Evolutionary conservation across 768 basidiomycete genomes (phyloP).

Genomic region (Lyophyllum semitale): DNA sequence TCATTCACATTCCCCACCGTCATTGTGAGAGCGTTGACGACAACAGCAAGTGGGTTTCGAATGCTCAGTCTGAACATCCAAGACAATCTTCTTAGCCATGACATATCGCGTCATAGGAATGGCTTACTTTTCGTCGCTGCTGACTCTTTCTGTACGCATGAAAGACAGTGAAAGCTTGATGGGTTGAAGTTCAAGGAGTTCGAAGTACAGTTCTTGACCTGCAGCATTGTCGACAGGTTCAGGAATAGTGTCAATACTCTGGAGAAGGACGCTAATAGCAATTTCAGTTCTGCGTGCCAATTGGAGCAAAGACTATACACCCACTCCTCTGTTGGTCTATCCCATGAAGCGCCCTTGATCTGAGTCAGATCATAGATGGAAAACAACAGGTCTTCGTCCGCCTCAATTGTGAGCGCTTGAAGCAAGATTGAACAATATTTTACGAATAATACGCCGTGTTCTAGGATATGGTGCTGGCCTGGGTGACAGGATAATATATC

Average conservation of each 20-base stretch:
- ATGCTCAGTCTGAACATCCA: conserved; percentile 58
- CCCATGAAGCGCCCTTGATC: conserved; percentile 91
- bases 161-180: conserved; percentile 92
- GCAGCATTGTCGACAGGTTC: conserved; percentile 68
- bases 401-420: conserved; percentile 92
- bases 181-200: conserved; percentile 92
- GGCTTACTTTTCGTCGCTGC: conserved; percentile 87
- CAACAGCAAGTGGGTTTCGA: conserved; percentile 89
- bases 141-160: conserved; percentile 94
- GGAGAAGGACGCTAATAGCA: conserved; percentile 66
- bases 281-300: conserved; percentile 1
- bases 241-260: conserved; percentile 63
- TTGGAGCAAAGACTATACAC: conserved; percentile 22
- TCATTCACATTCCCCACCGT: conserved; percentile 96
- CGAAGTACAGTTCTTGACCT: conserved; percentile 90
- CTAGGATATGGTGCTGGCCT: conserved; percentile 39
- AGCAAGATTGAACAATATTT: conserved; percentile 95
- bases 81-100: conserved; percentile 7
- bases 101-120: background rate
- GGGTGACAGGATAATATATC: background rate
- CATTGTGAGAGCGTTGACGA: conserved; percentile 95
- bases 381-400: conserved; percentile 97
- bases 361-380: conserved; percentile 90
- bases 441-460: conserved; percentile 97
- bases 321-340: conserved; percentile 75